These are phyloP conservation scores for Entomophthora muscae DNA, from an alignment of 371 early-diverging fungal genomes.

Conservation along the genomic window DNA sequence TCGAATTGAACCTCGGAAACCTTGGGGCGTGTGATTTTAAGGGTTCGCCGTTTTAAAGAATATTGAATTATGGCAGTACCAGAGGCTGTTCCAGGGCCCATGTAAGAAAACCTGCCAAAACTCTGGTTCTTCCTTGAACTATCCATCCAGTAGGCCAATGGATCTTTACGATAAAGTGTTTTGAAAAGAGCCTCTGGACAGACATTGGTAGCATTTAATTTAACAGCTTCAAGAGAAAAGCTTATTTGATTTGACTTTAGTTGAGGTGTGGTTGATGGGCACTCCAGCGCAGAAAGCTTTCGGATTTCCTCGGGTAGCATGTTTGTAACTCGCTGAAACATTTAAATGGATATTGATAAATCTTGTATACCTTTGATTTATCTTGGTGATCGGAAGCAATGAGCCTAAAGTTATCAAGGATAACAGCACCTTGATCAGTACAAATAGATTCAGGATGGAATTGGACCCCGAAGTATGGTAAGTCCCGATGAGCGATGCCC, in stretches of 20 bases:
- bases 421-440: conserved; percentile 46
- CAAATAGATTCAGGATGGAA: conserved; percentile 94
- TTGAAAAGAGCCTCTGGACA: conserved; percentile 16
- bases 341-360: neutral
- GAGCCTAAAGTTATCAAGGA: conserved; percentile 53
- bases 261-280: neutral
- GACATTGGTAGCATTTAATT: neutral
- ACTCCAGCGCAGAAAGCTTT: neutral
- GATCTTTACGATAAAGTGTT: conserved; percentile 16
- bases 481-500: conserved; percentile 52
- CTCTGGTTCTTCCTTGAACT: conserved; percentile 22
- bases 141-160: conserved; percentile 41
- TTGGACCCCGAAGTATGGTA: conserved; percentile 82
- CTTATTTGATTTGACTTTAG: neutral
- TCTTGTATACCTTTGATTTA: neutral
- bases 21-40: neutral
- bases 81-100: neutral
- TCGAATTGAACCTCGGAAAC: neutral
- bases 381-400: conserved; percentile 29
- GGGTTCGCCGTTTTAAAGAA: neutral
- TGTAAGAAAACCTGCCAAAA: neutral
- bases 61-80: conserved; percentile 12
- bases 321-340: neutral
- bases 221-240: neutral
- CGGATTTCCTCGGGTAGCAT: neutral